Evolutionary conservation across 2,329 filamentous ascomycete genomes (phyloP), one percentile per base, ranked within the genome.

Genomic region (Sarocladium oryzae): DNA sequence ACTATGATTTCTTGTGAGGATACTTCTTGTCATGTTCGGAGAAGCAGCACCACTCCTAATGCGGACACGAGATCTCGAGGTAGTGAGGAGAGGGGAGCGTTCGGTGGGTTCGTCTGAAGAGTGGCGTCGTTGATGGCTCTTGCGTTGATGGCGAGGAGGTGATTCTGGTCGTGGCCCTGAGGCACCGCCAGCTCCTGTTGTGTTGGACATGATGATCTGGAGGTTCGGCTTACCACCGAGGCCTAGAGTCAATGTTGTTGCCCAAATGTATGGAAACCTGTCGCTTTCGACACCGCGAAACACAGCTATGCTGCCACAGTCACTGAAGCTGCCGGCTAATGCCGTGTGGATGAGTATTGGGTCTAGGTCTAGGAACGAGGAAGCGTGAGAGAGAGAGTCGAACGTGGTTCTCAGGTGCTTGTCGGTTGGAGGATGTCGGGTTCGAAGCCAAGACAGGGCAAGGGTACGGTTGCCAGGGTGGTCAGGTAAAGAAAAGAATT

Each of bases 1-100:
- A 59, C 73, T 77, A 18, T 75, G 72, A 21, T 74, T 72, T 15
- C 67, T 60, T 15, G 66, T 64, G 3, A 68, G 54, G 13, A 21
- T 20, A 43, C 58, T 56, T 15, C 62, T 55, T 21, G 59, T 55
- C 26, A 43, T 43, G 15, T 61, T 57, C 24, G 61, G 61, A 5
- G 64, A 65, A 41, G 54, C 56, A 28, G 59, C 53, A 26, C 60
- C 63, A 33, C 63, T 66, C 9, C 69, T 66, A 35, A 71, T 70
- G 55, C 73, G 70, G 32, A 74, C 63, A 11, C 65, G 71, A 21
- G 72, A 71, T 52, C 67, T 66, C 5, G 71, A 69, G 23, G 60
- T 60, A 6, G 63, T 61, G 2, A 77, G 60, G 9, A 77, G 61
- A 4, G 75, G 66, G 13, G 74, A 73, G 23, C 65, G 68, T 57